Evolutionary conservation across 2,329 filamentous ascomycete species (phyloP), one percentile per base, ranked within the genome.

Genomic region (Ophiocordyceps camponoti-leonardi): DNA sequence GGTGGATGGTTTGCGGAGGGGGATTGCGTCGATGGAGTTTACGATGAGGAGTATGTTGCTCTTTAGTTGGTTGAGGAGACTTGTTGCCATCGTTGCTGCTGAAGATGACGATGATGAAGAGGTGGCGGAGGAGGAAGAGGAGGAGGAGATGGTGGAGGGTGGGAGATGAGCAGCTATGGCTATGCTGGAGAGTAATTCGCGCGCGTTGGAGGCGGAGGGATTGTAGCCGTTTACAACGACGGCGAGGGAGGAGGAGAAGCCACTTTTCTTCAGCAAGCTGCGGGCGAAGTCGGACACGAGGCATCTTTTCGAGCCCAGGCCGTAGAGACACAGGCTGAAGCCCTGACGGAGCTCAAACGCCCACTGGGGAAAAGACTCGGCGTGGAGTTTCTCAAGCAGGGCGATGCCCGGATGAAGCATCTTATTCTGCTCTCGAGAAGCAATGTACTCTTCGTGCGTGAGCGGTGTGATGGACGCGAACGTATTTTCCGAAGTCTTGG

Each of bases 401-500:
- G 75, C 69, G 44, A 84, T 75, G 51, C 93, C 84, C 3, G 71
- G 63, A 31, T 68, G 67, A 59, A 94, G 88, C 0, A 74, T 75
- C 52, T 94, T 83, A 48, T 70, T 58, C 51, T 79, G 77, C 33
- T 73, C 72, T 28, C 85, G 67, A 41, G 66, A 51, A 41, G 75
- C 70, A 54, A 94, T 94, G 62, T 92, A 98, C 58, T 95, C 86
- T 47, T 96, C 88, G 56, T 95, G 88, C 1, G 84, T 87, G 47
- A 96, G 77, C 12, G 94, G 68, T 4, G 77, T 69, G 31, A 93
- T 67, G 5, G 81, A 79, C 1, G 81, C 73, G 6, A 96, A 69
- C 0, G 79, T 94, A 52, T 92, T 92, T 58, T 85, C 83, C 1
- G 88, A 95, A 0, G 90, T 94, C 62, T 88, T 88, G 41, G 77